phyloP scores from a whole-genome alignment of 108 stramenopile species.

The Cyclostephanos invisitatus region DNA sequence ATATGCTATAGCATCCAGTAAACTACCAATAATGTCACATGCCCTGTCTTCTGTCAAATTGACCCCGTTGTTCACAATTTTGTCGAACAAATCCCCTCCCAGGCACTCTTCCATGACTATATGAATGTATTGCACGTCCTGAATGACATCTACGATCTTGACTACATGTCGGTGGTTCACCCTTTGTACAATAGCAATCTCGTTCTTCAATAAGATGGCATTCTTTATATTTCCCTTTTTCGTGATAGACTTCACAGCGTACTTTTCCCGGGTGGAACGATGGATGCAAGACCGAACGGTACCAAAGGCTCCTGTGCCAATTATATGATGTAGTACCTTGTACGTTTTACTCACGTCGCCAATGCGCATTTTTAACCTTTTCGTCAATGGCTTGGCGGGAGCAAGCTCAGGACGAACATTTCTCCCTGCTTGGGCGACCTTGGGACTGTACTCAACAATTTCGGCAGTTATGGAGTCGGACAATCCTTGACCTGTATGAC shows the following conservation, averaged over 20 bases:
- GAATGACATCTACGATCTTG: constrained; percentile 29
- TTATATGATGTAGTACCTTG: constrained; percentile 18
- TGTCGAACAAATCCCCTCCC: constrained; percentile 77
- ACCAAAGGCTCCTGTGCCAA: constrained; percentile 27
- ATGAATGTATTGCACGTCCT: constrained; percentile 35
- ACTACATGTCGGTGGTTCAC: constrained; percentile 37
- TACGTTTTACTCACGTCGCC: constrained; percentile 11
- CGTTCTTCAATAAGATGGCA: constrained; percentile 33
- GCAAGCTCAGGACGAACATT: background rate
- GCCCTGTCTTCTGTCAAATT: constrained; percentile 17
- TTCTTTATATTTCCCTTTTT: constrained; percentile 15
- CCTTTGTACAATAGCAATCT: constrained; percentile 33
- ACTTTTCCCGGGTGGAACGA: constrained; percentile 14
- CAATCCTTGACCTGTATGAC: too few species aligned
- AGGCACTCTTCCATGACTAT: constrained; percentile 68
- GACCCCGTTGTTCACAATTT: constrained; percentile 22
- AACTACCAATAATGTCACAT: constrained; percentile 51
- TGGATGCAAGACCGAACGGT: constrained; percentile 22
- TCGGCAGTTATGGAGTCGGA: background rate
- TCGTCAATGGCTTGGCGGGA: background rate
- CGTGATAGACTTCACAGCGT: constrained; percentile 41
- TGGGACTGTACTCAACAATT: background rate
- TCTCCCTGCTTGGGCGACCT: background rate
- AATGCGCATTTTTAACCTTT: constrained; percentile 13
- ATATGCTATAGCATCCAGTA: constrained; percentile 77